Base-by-base conservation (phyloP, 2,329 filamentous ascomycete genomes). In the Aspergillus sp. region DNA sequence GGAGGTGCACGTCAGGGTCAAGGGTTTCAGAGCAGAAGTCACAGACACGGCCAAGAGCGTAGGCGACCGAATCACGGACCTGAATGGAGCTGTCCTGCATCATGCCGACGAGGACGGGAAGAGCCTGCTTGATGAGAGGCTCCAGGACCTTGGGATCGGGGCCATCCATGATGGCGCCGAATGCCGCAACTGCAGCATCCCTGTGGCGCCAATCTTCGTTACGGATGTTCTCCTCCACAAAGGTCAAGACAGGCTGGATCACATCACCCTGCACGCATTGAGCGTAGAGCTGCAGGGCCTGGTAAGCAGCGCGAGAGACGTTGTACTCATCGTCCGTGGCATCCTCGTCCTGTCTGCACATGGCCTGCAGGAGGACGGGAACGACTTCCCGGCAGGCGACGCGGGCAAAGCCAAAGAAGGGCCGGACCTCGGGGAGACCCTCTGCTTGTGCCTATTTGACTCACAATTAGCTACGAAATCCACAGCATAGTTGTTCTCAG, bases 111-210 rank as follows among this genome's bases (percentile, higher is more conserved):
- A 99, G 84, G 57, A 97, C 91, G 55, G 91, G 90, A 53, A 99
- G 85, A 63, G 93, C 95, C 76, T 97, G 94, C 82, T 96, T 96
- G 72, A 99, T 91, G 59, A 99, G 90, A 59, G 94, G 93, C 71
- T 96, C 92, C 55, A 99, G 82, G 53, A 94, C 87, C 80, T 91
- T 91, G 77, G 96, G 91, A 61, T 98, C 95, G 1, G 95, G 95
- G 25, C 95, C 95, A 74, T 99, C 95, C 93, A 99, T 97, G 70
- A 99, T 98, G 67, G 93, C 95, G 64, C 95, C 95, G 69, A 99
- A 98, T 17, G 95, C 93, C 61, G 95, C 96, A 32, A 99, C 95
- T 54, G 95, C 93, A 56, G 95, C 95, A 80, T 99, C 95, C 70
- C 95, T 88, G 76, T 88, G 86, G 76, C 96, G 93, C 95, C 95